phyloP scores from a whole-genome alignment of 2,329 filamentous ascomycete species.

The Penicillium sp. region DNA sequence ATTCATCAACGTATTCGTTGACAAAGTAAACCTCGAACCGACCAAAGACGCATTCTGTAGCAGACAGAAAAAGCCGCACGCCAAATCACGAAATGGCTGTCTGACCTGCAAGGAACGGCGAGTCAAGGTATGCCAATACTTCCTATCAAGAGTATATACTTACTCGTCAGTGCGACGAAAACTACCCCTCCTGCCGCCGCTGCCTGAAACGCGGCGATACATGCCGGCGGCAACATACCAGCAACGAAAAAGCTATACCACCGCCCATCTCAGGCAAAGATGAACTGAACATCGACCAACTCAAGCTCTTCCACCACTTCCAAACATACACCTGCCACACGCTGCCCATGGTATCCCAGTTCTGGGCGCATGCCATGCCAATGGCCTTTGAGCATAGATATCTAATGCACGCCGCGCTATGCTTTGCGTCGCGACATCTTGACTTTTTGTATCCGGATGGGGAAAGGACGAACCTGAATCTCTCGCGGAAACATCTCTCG shows the following conservation, averaged over 20 bases:
- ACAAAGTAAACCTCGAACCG: not conserved
- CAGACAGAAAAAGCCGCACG: conserved; percentile 8
- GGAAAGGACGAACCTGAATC: not conserved
- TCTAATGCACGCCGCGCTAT: conserved; percentile 12
- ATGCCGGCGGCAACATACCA: conserved; percentile 1
- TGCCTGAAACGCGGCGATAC: conserved; percentile 10
- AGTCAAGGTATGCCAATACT: conserved; percentile 3
- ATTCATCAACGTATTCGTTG: not conserved
- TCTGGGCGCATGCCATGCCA: conserved; percentile 8
- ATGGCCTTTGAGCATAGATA: conserved; percentile 9
- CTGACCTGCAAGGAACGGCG: conserved; percentile 6
- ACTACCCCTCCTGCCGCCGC: conserved; percentile 6
- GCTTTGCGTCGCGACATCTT: conserved; percentile 9
- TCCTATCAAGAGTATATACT: not conserved
- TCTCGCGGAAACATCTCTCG: conserved; percentile 5
- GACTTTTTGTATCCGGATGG: not conserved
- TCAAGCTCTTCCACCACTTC: conserved; percentile 13
- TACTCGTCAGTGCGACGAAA: conserved; percentile 9
- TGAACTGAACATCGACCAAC: conserved; percentile 7
- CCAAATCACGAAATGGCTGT: conserved; percentile 12
- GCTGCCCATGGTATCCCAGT: not conserved
- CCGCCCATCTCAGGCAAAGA: not conserved
- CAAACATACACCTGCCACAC: conserved; percentile 8
- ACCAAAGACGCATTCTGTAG: not conserved
- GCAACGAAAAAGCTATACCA: not conserved